phyloP scores from a whole-genome alignment of 805 yeast species.

The Myxozyma mucilagina region DNA sequence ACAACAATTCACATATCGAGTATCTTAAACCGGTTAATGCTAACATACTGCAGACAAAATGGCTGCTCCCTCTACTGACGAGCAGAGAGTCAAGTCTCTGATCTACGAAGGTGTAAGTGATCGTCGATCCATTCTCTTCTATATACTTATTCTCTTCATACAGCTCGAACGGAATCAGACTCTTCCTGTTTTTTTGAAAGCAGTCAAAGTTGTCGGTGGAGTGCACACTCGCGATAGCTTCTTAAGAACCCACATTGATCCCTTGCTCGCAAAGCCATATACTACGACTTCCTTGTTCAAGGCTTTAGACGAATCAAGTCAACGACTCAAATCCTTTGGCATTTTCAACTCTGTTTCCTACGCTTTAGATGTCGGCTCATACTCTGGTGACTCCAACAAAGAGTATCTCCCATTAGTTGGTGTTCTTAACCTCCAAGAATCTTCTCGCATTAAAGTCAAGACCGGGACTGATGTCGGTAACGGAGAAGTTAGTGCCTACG shows the following conservation, averaged over 20 bases:
- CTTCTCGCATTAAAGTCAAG: conserved; percentile 72
- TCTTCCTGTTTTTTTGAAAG: conserved; percentile 34
- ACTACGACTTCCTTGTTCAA: conserved; percentile 33
- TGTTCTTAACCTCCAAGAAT: conserved; percentile 37
- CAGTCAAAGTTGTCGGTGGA: conserved; percentile 40
- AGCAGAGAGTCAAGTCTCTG: conserved; percentile 13
- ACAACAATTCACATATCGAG: no score
- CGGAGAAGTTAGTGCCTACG: conserved; percentile 94
- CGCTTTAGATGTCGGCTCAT: conserved; percentile 32
- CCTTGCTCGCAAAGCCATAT: conserved; percentile 38
- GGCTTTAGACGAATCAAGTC: conserved; percentile 39
- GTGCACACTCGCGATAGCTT: conserved; percentile 34
- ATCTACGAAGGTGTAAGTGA: conserved; percentile 20
- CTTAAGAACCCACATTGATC: conserved; percentile 39
- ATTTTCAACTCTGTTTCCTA: conserved; percentile 36
- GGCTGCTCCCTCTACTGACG: conserved; percentile 6
- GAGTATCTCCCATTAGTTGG: conserved; percentile 30
- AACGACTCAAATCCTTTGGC: conserved; percentile 36
- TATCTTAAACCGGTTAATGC: no score
- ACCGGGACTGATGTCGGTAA: conserved; percentile 96
- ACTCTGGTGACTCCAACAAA: conserved; percentile 13
- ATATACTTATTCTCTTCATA: neutral
- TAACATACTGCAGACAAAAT: no score
- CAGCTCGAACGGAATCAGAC: conserved; percentile 35
- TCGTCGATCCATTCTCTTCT: neutral